Evolutionary conservation across 257 asterid species (phyloP), one percentile per base, ranked within the genome.

Genomic region (Linaria vulgaris): DNA sequence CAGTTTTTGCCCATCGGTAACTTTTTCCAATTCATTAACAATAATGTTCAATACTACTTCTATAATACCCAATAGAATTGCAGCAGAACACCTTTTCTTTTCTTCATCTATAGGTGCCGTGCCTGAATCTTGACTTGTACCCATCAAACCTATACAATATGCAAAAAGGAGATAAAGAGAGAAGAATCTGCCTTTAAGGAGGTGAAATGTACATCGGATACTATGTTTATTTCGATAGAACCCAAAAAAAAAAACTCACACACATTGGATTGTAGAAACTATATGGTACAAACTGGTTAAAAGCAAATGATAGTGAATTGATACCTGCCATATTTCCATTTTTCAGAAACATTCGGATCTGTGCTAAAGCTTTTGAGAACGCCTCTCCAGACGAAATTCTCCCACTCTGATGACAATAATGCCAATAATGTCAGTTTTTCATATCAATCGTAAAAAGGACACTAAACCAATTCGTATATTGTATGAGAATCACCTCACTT

Each of bases 291-390:
- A 24, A 64, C 23, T 27, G 49, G 61, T 31, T 41, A 22, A 66
- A 14, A 19, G 46, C 10, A 47, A 25, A 49, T 63, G 63, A 58
- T 56, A 61, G 23, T 66, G 68, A 44, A 43, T 20, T 17, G 50
- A 37, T 73, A 89, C 96, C 96, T 89, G 86, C 90, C 74, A 75
- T 55, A 71, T 80, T 80, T 21, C 73, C 86, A 55, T 77, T 79
- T 69, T 82, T 84, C 66, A 89, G 76, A 70, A 77, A 78, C 75
- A 78, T 82, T 56, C 94, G 79, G 68, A 86, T 77, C 71, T 74
- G 74, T 59, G 77, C 69, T 64, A 89, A 69, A 53, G 91, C 89
- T 55, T 78, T 80, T 27, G 85, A 76, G 67, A 89, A 81, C 54
- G 79, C 64, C 70, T 81, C 91, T 52, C 84, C 80, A 61, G 94